Percentiles rank a stretch among this genome's conserved stretches.
Conservation (phyloP, 768 basidiomycete genomes). For the Suillus occidentalis region DNA sequence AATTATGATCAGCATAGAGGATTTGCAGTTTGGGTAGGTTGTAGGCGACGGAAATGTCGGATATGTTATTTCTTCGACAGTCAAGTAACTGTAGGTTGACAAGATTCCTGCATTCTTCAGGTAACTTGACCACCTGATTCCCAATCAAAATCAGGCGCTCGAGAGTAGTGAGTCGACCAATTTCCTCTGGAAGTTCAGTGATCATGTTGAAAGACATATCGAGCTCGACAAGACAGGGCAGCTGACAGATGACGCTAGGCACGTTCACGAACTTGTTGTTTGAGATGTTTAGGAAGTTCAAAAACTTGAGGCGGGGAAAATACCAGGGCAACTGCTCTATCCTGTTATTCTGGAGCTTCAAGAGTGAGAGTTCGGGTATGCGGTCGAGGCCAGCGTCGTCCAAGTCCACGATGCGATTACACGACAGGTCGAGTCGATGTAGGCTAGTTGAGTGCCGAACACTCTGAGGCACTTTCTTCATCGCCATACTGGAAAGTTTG, state of each 20-base stretch:
- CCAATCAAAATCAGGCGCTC: constrained; percentile 81
- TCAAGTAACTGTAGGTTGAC: constrained; percentile 70
- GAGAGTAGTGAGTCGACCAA: too few relatives aligned
- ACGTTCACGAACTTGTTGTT: constrained; percentile 89
- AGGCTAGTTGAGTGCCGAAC: constrained; percentile 75
- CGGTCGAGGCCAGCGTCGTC: constrained; percentile 83
- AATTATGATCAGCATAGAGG: constrained; percentile 84
- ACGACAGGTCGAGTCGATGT: constrained; percentile 82
- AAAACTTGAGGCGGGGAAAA: constrained; percentile 69
- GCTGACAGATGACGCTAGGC: constrained; percentile 72
- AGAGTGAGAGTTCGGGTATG: constrained; percentile 63
- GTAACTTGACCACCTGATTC: constrained; percentile 76
- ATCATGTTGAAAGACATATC: too few relatives aligned
- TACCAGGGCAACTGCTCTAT: constrained; percentile 85
- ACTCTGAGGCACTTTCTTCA: constrained; percentile 89
- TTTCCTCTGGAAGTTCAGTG: too few relatives aligned
- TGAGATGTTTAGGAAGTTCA: constrained; percentile 86
- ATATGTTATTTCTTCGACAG: constrained; percentile 81
- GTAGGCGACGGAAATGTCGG: constrained; percentile 69
- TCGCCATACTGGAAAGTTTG: constrained; percentile 85
- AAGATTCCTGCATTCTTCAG: constrained; percentile 56
- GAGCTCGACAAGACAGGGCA: constrained; percentile 75
- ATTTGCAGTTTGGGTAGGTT: constrained; percentile 66
- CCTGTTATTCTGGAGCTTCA: constrained; percentile 89
- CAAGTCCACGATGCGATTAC: constrained; percentile 87